phyloP scores from a whole-genome alignment of 106 monocot species.

The Dactylorhiza incarnata region DNA sequence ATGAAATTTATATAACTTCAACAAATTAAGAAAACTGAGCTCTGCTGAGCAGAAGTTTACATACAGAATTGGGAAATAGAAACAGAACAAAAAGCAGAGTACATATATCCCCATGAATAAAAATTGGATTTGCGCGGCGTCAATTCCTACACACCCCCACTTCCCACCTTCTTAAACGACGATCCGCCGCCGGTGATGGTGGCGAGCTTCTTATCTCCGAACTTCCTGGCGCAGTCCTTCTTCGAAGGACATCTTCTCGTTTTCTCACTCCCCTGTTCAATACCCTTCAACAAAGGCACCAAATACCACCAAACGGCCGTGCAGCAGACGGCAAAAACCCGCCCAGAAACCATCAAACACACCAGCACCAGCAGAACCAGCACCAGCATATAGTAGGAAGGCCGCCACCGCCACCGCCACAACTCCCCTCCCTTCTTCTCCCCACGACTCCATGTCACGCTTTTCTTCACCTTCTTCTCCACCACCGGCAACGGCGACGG shows the following conservation, averaged over 20 bases:
- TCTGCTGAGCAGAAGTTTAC: not conserved
- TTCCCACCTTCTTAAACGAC: too few relatives aligned
- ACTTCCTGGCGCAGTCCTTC: not conserved
- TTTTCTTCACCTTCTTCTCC: not conserved
- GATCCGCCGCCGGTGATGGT: not conserved
- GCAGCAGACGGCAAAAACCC: constrained; percentile 51
- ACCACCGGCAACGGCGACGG: not conserved
- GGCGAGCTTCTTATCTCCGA: not conserved
- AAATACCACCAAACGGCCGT: constrained; percentile 48
- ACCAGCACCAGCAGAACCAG: constrained; percentile 29
- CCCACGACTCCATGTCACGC: not conserved
- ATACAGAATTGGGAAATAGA: not conserved
- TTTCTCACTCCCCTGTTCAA: not conserved
- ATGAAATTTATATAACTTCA: too few relatives aligned
- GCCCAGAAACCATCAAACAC: constrained; percentile 43
- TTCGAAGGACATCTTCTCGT: not conserved
- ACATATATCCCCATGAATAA: not conserved
- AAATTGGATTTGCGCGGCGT: not conserved
- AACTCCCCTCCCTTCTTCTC: not conserved
- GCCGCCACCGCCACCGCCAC: constrained; percentile 1
- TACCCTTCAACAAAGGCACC: constrained; percentile 19
- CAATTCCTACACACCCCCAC: not conserved
- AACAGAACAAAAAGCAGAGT: not conserved
- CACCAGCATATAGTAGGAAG: constrained; percentile 16
- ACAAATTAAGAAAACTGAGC: too few relatives aligned